Base-by-base conservation (phyloP, 1,139 yeast species). In the Blastobotrys aristatus region DNA sequence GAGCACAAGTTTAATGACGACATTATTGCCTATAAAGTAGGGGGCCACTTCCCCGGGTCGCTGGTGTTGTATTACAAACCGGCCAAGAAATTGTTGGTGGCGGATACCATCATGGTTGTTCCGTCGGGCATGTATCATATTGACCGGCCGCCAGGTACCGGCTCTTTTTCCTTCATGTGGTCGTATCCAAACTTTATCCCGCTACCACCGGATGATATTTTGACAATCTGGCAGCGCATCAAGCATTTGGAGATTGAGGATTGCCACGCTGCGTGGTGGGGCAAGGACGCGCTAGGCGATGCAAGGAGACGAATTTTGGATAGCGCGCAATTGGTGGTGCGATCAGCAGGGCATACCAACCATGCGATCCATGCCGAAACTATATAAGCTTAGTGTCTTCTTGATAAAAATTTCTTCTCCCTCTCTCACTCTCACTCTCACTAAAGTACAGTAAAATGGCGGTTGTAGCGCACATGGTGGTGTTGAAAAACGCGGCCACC, bases 171-270 rank as follows among this genome's bases (percentile, higher is more conserved):
- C 2, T 55, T 55, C 45, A 54, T 55, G 58, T 55, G 53, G 51
- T 52, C 56, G 16, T 55, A 51, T 43, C 58, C 58, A 4, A 88
- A 95, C 13, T 92, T 94, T 63, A 80, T 94, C 68, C 99, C 99
- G 0, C 72, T 94, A 57, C 89, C 90, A 58, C 98, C 98, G 0
- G 99, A 94, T 66, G 98, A 94, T 66, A 94, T 88, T 24, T 71
- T 20, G 20, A 33, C 29, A 3, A 55, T 55, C n/a, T 55, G 58
- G 58, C 42, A 46, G 8, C 46, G 50, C 4, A 43, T 55, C 21
- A 36, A 36, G 14, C 41, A 33, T 17, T 38, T 55, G 30, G 48
- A 51, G 4, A 46, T 55, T 26, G 51, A 50, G 8, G 49, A 29
- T 4, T 46, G 49, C 17, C 57, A 55, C 39, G 47, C 53, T 16